Evolutionary conservation across 1,284 basidiomycete species (phyloP), one percentile per base, ranked within the genome.

Genomic region (Heliocybe sulcata): DNA sequence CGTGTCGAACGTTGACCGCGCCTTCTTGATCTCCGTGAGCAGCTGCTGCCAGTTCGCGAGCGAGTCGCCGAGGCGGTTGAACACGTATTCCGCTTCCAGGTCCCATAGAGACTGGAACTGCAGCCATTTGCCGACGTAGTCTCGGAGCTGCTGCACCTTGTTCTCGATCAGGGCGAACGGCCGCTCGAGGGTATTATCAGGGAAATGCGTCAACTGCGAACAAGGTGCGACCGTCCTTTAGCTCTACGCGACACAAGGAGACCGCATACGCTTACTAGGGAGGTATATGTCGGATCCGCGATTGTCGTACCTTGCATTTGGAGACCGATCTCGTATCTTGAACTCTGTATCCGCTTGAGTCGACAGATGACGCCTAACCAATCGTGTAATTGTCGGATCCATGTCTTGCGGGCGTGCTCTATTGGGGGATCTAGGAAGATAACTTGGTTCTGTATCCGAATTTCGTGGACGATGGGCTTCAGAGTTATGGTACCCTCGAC

Each of bases 41-140:
- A 99, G 82, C 64, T 95, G 89, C 66, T 97, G 94, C 97, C 97
- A 99, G 67, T 88, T 80, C 0, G 83, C 83, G 20, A 99, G 83
- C 10, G 91, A 92, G 67, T 98, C 94, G 19, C 96, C 97, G 6
- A 98, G 85, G 0, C 91, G 88, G 63, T 86, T 89, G 79, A 97
- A 98, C 20, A 99, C 94, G 65, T 90, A 90, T 78, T 98, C 96
- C 14, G 94, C 83, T 71, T 99, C 94, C 51, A 98, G 84, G 69
- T 99, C 97, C 97, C 96, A 99, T 0, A 99, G 79, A 0, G 94
- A 96, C 71, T 99, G 97, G 82, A 99, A 99, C 67, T 96, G 94
- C 0, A 98, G 83, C 96, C 97, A 99, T 73, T 97, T 97, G 60
- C 80, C 89, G 52, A 98, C 94, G 69, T 99, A 99, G 45, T 87